These are phyloP conservation scores for Spiraea crenata DNA, from an alignment of 331 rosid genomes.

Conservation along the genomic window DNA sequence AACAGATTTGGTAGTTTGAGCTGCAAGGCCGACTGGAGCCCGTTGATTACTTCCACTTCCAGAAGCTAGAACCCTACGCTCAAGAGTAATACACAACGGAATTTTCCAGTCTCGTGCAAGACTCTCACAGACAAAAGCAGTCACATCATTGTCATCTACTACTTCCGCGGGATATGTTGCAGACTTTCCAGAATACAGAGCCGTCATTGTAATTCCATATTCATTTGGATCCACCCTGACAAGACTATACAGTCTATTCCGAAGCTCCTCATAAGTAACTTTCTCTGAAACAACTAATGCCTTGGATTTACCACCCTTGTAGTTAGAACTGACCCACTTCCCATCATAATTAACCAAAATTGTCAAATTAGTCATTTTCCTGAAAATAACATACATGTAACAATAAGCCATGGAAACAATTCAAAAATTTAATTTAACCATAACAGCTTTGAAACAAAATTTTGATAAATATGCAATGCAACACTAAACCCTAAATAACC, in stretches of 20 bases:
- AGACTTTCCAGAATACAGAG: constrained; percentile 18
- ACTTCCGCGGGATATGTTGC: constrained; percentile 26
- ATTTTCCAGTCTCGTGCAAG: constrained; percentile 21
- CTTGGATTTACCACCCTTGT: constrained; percentile 30
- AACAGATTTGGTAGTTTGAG: constrained; percentile 16
- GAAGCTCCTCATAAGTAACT: constrained; percentile 19
- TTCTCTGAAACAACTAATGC: constrained; percentile 22
- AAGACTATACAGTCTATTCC: constrained; percentile 16
- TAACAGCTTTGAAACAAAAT: neutral
- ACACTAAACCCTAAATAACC: neutral
- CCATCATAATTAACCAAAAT: constrained; percentile 30
- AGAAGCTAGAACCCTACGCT: constrained; percentile 12
- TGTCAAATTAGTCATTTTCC: constrained; percentile 19
- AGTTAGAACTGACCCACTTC: constrained; percentile 20
- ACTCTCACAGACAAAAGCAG: constrained; percentile 30
- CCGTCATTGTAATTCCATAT: constrained; percentile 20
- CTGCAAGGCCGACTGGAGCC: constrained; percentile 9
- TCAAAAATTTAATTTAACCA: neutral
- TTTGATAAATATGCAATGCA: neutral
- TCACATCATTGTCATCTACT: constrained; percentile 24
- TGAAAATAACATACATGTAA: constrained; percentile 8
- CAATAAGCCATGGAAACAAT: neutral
- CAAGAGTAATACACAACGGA: constrained; percentile 21
- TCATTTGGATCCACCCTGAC: constrained; percentile 25
- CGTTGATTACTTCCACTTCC: constrained; percentile 29